phyloP scores from a whole-genome alignment of 352 stramenopile genomes.

The Phytophthora pistaciae region DNA sequence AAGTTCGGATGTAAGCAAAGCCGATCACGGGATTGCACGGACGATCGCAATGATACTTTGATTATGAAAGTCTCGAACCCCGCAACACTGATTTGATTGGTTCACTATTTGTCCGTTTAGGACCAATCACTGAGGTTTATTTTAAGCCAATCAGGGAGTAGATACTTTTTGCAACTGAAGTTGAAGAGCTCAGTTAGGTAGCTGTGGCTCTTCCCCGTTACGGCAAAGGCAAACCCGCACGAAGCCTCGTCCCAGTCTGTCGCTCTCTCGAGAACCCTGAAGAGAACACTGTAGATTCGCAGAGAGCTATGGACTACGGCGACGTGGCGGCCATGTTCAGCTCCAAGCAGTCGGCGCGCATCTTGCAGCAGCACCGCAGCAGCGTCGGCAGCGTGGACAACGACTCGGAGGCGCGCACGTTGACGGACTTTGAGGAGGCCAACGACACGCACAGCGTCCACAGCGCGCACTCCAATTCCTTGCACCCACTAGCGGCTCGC shows the following conservation, averaged over 20 bases:
- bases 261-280: not conserved
- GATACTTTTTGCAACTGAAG: not conserved
- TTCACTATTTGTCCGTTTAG: not conserved
- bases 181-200: not conserved
- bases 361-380: conserved; percentile 40
- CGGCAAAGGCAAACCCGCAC: too few species aligned
- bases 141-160: not conserved
- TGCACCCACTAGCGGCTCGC: not conserved
- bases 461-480: conserved; percentile 18
- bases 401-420: conserved; percentile 15
- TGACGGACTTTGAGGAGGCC: conserved; percentile 33
- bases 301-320: conserved; percentile 22
- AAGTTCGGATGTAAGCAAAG: too few species aligned
- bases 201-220: not conserved
- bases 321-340: conserved; percentile 57
- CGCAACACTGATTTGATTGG: not conserved
- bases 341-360: conserved; percentile 43
- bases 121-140: not conserved
- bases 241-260: too few species aligned
- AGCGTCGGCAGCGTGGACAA: conserved; percentile 31
- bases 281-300: not conserved
- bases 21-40: too few species aligned
- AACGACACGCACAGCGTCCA: conserved; percentile 24
- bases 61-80: too few species aligned
- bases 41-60: too few species aligned